Evolutionary conservation across 1,139 yeast genomes (phyloP).

Genomic region (Kodamaea suecica): DNA sequence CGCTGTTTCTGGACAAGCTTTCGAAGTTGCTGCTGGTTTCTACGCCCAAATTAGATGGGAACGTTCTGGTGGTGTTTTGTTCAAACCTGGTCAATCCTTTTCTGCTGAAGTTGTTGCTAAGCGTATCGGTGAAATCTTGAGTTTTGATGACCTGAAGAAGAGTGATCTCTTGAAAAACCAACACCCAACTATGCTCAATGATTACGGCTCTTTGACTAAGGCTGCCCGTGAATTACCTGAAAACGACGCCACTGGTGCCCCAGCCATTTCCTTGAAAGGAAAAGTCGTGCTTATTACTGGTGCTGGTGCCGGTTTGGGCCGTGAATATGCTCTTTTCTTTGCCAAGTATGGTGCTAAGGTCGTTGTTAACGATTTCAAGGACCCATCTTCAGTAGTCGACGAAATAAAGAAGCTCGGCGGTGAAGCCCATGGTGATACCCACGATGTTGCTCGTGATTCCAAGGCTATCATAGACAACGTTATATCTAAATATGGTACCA

Average conservation of each 20-base stretch:
- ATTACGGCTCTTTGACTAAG: constrained; percentile 53
- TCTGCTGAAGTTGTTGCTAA: constrained; percentile 84
- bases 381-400: constrained; percentile 69
- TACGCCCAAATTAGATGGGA: constrained; percentile 94
- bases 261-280: constrained; percentile 59
- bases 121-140: constrained; percentile 61
- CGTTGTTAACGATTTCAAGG: constrained; percentile 86
- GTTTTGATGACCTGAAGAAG: constrained; percentile 54
- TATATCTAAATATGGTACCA: constrained; percentile 70
- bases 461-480: constrained; percentile 78
- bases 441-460: constrained; percentile 79
- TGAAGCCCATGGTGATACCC: constrained; percentile 77
- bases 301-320: constrained; percentile 94
- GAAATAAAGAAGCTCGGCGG: constrained; percentile 79
- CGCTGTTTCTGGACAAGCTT: constrained; percentile 65
- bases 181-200: constrained; percentile 64
- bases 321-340: constrained; percentile 79
- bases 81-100: constrained; percentile 73
- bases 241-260: constrained; percentile 55
- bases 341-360: constrained; percentile 95
- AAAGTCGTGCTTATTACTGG: constrained; percentile 93
- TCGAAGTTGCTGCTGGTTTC: constrained; percentile 93
- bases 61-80: constrained; percentile 80
- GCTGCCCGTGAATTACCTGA: constrained; percentile 51
- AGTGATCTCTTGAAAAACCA: constrained; percentile 55